A percentile compares a stretch with the other conserved stretches of the same genome.
Conservation (phyloP, 306 rosid species). For the Vachellia pachyceras region DNA sequence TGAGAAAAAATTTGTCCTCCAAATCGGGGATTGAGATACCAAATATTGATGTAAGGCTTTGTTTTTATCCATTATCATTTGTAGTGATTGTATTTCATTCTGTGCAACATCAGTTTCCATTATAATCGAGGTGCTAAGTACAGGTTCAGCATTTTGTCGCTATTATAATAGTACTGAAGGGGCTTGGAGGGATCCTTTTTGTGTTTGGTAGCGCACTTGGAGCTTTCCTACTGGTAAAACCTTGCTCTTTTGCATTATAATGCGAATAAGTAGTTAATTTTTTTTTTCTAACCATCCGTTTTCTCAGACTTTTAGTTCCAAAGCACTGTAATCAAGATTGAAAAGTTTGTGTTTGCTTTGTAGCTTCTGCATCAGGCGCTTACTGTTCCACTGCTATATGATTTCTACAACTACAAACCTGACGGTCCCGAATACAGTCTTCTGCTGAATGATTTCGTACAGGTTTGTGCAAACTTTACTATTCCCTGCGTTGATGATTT, state of each 20-base stretch:
- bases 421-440: slow-evolving; percentile 44
- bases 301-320: slow-evolving; percentile 9
- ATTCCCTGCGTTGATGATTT: not conserved
- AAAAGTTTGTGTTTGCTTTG: slow-evolving; percentile 14
- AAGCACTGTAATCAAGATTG: slow-evolving; percentile 17
- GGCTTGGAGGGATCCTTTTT: slow-evolving; percentile 83
- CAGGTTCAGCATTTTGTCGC: slow-evolving; percentile 70
- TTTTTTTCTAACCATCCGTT: slow-evolving; percentile 3
- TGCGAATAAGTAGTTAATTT: not conserved
- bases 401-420: slow-evolving; percentile 77
- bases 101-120: slow-evolving; percentile 8
- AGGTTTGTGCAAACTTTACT: slow-evolving; percentile 58
- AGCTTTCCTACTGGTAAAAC: slow-evolving; percentile 72
- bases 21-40: slow-evolving; percentile 64
- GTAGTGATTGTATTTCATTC: slow-evolving; percentile 11
- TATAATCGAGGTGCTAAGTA: slow-evolving; percentile 36
- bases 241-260: slow-evolving; percentile 24
- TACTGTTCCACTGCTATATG: slow-evolving; percentile 70
- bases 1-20: slow-evolving; percentile 57
- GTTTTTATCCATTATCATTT: not conserved
- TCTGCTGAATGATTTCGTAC: slow-evolving; percentile 69
- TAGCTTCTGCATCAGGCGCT: slow-evolving; percentile 69
- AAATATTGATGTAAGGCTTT: slow-evolving; percentile 61
- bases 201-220: slow-evolving; percentile 76
- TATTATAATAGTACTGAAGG: slow-evolving; percentile 63